A percentile compares a stretch with the other conserved stretches of the same genome.
Evolutionary conservation across 75 land plant genomes (phyloP).

Genomic region (Larix kaempferi): DNA sequence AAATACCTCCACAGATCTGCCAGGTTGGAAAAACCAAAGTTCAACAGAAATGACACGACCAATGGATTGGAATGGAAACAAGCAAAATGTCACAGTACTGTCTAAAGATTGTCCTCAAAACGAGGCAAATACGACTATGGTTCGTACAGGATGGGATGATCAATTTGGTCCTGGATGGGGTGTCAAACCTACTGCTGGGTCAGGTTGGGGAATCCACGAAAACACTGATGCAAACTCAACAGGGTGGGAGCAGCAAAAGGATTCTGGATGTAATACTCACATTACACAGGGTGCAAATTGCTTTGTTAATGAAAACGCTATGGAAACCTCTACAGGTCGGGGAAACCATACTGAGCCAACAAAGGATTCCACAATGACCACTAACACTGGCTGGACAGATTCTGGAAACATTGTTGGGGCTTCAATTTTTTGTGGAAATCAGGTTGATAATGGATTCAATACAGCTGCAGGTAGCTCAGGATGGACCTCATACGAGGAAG

Average conservation of each 20-base stretch:
- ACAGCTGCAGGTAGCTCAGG: neutral
- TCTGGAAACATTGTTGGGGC: neutral
- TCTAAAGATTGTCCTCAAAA: slow-evolving; percentile 1
- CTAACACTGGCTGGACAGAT: slow-evolving; percentile 8
- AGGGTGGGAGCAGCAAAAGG: slow-evolving; percentile 8
- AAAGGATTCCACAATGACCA: slow-evolving; percentile 4
- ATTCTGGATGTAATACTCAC: neutral
- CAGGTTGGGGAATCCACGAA: neutral
- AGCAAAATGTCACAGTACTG: neutral
- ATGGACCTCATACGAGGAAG: neutral
- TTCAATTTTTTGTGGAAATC: slow-evolving; percentile 3
- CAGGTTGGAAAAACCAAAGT: no score
- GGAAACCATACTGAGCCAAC: slow-evolving; percentile 9
- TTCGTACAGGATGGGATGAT: slow-evolving; percentile 2
- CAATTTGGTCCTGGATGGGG: slow-evolving; percentile 6
- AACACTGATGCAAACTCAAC: neutral
- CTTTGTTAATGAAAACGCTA: no score
- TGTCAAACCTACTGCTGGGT: neutral
- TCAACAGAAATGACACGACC: neutral
- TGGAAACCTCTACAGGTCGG: neutral
- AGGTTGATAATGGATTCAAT: slow-evolving; percentile 5
- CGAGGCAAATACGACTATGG: neutral
- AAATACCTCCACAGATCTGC: neutral
- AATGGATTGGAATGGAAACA: slow-evolving; percentile 4
- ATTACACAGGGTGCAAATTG: no score